Evolutionary conservation across 352 stramenopile genomes (phyloP), one percentile per base, ranked within the genome.

Genomic region (Pythium aphanidermatum): DNA sequence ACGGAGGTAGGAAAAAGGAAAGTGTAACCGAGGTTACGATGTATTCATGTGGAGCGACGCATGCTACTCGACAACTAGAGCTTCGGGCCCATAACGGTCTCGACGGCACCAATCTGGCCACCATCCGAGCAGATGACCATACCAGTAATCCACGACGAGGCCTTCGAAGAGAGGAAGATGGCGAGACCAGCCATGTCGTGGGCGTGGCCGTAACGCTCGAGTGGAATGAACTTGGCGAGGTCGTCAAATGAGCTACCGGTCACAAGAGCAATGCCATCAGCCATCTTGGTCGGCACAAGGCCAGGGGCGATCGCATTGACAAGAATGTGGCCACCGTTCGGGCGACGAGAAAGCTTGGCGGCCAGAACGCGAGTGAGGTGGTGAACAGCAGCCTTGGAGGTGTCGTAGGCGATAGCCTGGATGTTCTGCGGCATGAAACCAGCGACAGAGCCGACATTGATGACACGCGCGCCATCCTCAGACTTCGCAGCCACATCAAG

Each of bases 301-400:
- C 95, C 94, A 5, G 92, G 95, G 2, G 89, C 86, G 16, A 98
- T 79, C 21, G 82, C 83, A 65, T 98, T 98, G n/a, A 98, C 93
- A 5, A 95, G 90, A 47, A 98, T 98, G 58, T 86, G 71, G 24
- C 91, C 77, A 26, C 76, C 74, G 32, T 88, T 86, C 12, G 74
- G 65, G 7, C 69, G 74, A 21, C 70, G 70, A 43, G 78, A 89
- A 7, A 98, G 76, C 60, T 98, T 95, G 0, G 77, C 70, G 0
- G 92, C 82, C 26, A 98, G 47, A 35, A 96, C 84, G 32, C 85
- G 86, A 20, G 92, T 98, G 19, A 98, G 60, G 51, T 97, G 83
- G 65, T 98, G 92, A 16, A 98, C 64, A 2, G 89, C 95, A 4
- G 93, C 92, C 75, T 98, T 98, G 49, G 70, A 92, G 39, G 83